Conservation (phyloP, 2,329 filamentous ascomycete species). For the Magnaporthiopsis incrustans region DNA sequence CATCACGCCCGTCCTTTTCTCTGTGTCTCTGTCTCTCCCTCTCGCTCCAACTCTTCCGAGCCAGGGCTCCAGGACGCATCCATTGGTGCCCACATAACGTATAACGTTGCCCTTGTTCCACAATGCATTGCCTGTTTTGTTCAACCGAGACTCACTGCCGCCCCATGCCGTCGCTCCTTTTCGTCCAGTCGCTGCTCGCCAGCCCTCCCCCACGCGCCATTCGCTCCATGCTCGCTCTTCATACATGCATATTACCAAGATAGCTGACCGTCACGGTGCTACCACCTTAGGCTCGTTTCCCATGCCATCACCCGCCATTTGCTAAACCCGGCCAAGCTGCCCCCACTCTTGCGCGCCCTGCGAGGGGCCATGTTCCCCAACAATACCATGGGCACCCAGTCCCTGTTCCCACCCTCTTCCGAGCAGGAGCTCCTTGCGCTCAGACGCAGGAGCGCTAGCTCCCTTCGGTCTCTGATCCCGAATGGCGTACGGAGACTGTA, state of each 20-base stretch:
- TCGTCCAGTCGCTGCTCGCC: too few species aligned
- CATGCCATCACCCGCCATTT: conserved; percentile 47
- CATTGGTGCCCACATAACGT: too few species aligned
- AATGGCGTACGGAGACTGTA: conserved; percentile 40
- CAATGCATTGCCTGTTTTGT: too few species aligned
- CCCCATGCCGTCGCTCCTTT: too few species aligned
- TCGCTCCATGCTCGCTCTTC: too few species aligned
- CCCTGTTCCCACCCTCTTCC: conserved; percentile 50
- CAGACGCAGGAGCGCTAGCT: conserved; percentile 57
- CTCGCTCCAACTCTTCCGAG: neutral
- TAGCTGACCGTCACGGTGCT: too few species aligned
- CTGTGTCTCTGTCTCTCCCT: neutral
- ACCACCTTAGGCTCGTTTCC: conserved; percentile 44
- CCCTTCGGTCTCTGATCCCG: conserved; percentile 43
- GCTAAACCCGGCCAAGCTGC: conserved; percentile 56
- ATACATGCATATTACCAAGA: too few species aligned
- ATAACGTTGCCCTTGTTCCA: too few species aligned
- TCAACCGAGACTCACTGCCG: too few species aligned
- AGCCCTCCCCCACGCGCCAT: too few species aligned
- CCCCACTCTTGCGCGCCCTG: conserved; percentile 59
- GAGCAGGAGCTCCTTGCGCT: conserved; percentile 53
- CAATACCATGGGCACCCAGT: conserved; percentile 62
- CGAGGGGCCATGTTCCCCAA: conserved; percentile 80
- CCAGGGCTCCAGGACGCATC: too few species aligned
- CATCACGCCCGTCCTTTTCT: neutral